Evolutionary conservation across 2,329 filamentous ascomycete species (phyloP).

Genomic region (Alternaria ethzedia): DNA sequence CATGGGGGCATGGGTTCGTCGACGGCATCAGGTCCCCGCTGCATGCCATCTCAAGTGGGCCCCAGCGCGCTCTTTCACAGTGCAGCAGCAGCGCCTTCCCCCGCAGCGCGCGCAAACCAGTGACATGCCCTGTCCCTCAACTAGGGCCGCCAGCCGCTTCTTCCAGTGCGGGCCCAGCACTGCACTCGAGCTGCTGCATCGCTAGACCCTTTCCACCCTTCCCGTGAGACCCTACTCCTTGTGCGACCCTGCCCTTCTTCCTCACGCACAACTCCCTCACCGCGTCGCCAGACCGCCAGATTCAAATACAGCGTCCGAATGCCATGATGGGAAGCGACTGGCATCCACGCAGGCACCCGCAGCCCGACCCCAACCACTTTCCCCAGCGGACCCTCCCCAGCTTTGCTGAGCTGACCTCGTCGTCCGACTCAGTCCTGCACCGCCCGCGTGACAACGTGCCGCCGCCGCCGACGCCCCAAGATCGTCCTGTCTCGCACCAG

Average conservation of each 20-base stretch:
- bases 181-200: slow-evolving; percentile 8
- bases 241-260: slow-evolving; percentile 12
- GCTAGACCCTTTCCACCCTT: slow-evolving; percentile 12
- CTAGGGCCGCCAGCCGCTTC: slow-evolving; percentile 14
- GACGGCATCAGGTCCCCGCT: slow-evolving; percentile 17
- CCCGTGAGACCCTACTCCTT: slow-evolving; percentile 13
- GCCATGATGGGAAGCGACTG: slow-evolving; percentile 25
- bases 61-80: slow-evolving; percentile 9
- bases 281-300: slow-evolving; percentile 8
- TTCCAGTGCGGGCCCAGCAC: slow-evolving; percentile 7
- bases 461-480: slow-evolving; percentile 3
- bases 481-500: slow-evolving; percentile 11
- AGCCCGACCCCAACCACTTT: slow-evolving; percentile 13
- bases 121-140: slow-evolving; percentile 13
- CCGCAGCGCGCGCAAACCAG: slow-evolving; percentile 17
- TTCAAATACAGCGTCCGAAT: slow-evolving; percentile 3
- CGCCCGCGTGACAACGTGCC: slow-evolving; percentile 17
- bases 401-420: slow-evolving; percentile 32
- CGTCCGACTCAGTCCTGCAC: slow-evolving; percentile 23
- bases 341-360: slow-evolving; percentile 16
- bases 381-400: slow-evolving; percentile 27
- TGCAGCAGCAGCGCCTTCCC: slow-evolving; percentile 16
- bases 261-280: background rate
- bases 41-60: slow-evolving; percentile 13
- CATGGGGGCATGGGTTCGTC: slow-evolving; percentile 5